Conservation (phyloP, 352 stramenopile genomes). For the Phytopythium kandeliae region DNA sequence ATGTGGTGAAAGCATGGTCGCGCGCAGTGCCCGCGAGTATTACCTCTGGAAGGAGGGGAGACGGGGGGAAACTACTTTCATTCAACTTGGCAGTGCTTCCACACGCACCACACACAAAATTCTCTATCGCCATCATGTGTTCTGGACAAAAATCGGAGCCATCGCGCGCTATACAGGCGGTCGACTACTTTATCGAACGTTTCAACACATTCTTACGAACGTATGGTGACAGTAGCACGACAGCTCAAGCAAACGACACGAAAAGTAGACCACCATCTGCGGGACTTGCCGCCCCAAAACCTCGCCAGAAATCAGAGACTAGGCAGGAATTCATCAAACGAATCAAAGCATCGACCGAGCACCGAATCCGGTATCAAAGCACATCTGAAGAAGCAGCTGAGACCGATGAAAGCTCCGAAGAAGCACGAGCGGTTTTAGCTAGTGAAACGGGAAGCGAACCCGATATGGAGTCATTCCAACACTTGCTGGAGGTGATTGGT, state of each 20-base stretch:
- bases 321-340: slow-evolving; percentile 3
- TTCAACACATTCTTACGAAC: slow-evolving; percentile 58
- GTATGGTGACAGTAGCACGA: slow-evolving; percentile 9
- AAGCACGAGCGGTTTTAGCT: neutral
- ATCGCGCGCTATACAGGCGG: slow-evolving; percentile 49
- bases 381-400: no score
- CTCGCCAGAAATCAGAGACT: neutral
- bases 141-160: slow-evolving; percentile 56
- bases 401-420: neutral
- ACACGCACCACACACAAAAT: slow-evolving; percentile 26
- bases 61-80: slow-evolving; percentile 1
- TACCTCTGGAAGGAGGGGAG: neutral
- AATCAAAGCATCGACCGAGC: neutral
- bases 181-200: slow-evolving; percentile 61
- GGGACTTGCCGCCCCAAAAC: neutral
- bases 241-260: neutral
- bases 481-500: slow-evolving; percentile 37
- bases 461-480: slow-evolving; percentile 33
- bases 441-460: neutral
- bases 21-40: neutral
- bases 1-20: slow-evolving; percentile 18
- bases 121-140: slow-evolving; percentile 49
- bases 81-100: slow-evolving; percentile 65
- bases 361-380: neutral
- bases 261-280: neutral